Evolutionary conservation across 208 protist genomes (phyloP), one percentile per base, ranked within the genome.

Genomic region (Crithidia sp.): DNA sequence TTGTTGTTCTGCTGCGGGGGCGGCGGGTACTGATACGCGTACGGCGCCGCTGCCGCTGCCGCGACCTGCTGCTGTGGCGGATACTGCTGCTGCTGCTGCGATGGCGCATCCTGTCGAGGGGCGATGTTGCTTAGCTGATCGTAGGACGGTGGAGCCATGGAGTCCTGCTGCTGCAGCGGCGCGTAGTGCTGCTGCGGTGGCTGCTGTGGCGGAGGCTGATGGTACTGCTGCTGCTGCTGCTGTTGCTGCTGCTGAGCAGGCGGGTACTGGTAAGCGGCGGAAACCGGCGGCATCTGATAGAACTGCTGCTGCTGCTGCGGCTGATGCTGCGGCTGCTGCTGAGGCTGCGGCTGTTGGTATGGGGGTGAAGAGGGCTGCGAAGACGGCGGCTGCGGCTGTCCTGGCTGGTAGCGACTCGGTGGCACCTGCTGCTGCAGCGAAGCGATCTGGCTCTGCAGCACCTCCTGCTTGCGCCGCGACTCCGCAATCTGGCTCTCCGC

Each of bases 401-500:
- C n/a, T 7, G 61, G 43, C 4, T 5, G 56, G 36, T 59, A 67
- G 37, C 56, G 63, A 7, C 39, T 52, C 2, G 73, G 57, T 53
- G 68, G 63, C 50, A 56, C 61, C 55, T 75, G 72, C 8, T 70
- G 57, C 55, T 84, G 74, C 40, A 78, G 45, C 7, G 58, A 53
- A 9, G 61, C 63, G n/a, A 83, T 84, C 37, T 84, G 79, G 28
- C 50, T 47, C 70, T 74, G 74, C 61, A 82, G 69, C 37, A 75
- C 45, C 69, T 87, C 76, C 59, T 84, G 79, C 17, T 76, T 86
- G 41, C 68, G 72, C 54, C 75, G 75, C 45, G 86, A 90, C 66
- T 81, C 59, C 19, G 78, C 59, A 53, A 94, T 81, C 49, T 78
- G 65, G 37, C 43, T 77, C n/a, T 76, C 75, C 16, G 45, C 70